phyloP scores from a whole-genome alignment of 495 filamentous ascomycete genomes.

The Amphirosellinia nigrospora region DNA sequence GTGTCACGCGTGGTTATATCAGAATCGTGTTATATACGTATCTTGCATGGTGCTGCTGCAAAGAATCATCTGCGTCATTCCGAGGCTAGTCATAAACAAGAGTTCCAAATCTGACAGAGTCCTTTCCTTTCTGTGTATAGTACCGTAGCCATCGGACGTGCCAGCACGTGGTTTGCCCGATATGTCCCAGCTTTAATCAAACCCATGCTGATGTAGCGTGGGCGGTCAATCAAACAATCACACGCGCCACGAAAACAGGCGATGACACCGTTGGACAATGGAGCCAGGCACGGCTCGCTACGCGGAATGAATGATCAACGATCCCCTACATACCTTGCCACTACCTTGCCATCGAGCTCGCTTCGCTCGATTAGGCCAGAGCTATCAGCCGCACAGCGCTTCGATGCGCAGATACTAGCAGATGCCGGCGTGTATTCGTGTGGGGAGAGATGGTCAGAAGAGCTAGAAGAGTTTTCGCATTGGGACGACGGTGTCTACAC shows the following conservation, averaged over 20 bases:
- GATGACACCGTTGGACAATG: conserved; percentile 23
- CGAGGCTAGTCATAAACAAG: conserved; percentile 15
- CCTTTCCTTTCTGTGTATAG: conserved; percentile 16
- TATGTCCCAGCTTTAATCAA: conserved; percentile 19
- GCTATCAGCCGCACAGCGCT: conserved; percentile 9
- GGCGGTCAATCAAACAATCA: conserved; percentile 24
- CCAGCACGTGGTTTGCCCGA: conserved; percentile 27
- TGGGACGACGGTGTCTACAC: not conserved
- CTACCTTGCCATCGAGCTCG: conserved; percentile 8
- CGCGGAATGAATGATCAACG: conserved; percentile 22
- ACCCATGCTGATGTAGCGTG: conserved; percentile 23
- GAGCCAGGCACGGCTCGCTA: conserved; percentile 23
- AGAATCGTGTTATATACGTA: conserved; percentile 12
- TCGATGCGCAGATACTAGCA: conserved; percentile 11
- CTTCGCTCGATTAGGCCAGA: conserved; percentile 6
- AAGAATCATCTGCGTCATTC: conserved; percentile 28
- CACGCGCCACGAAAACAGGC: conserved; percentile 27
- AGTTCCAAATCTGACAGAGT: conserved; percentile 21
- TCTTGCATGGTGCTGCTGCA: conserved; percentile 27
- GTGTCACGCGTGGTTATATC: conserved; percentile 14
- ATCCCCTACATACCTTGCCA: no score
- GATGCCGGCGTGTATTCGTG: conserved; percentile 1
- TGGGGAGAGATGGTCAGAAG: conserved; percentile 6
- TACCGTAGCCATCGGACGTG: conserved; percentile 19
- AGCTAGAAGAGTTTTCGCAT: not conserved